phyloP scores from a whole-genome alignment of 164 flowering plant species.

The Berberis vulgaris region DNA sequence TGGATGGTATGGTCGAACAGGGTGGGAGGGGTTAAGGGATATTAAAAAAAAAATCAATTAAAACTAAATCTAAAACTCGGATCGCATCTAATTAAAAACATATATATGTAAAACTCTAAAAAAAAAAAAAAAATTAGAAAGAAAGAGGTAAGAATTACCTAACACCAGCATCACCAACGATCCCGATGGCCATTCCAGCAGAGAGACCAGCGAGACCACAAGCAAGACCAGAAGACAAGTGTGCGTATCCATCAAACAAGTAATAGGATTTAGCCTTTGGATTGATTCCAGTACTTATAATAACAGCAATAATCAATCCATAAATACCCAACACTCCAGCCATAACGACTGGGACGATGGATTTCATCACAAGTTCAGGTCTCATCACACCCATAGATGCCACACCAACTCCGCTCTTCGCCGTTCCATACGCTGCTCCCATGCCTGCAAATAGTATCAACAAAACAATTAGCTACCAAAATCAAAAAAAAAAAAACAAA shows the following conservation, averaged over 20 bases:
- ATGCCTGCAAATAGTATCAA: conserved; percentile 24
- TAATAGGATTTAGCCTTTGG: conserved; percentile 44
- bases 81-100: neutral
- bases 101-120: neutral
- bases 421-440: conserved; percentile 51
- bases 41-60: too few species aligned
- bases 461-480: neutral
- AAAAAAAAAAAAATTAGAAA: neutral
- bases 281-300: conserved; percentile 34
- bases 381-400: conserved; percentile 65
- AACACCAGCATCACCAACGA: conserved; percentile 34
- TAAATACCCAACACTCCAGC: conserved; percentile 56
- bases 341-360: conserved; percentile 57
- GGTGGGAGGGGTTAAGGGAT: too few species aligned
- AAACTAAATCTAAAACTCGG: neutral
- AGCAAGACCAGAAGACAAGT: conserved; percentile 45
- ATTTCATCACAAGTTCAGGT: conserved; percentile 55
- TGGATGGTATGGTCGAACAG: too few species aligned
- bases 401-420: conserved; percentile 52
- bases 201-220: conserved; percentile 58
- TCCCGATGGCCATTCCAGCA: conserved; percentile 55
- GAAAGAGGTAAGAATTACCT: conserved; percentile 8
- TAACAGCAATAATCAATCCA: conserved; percentile 24
- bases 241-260: conserved; percentile 32
- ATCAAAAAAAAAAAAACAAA: neutral